Conservation (phyloP, 2,329 filamentous ascomycete species). For the Fonsecaea pedrosoi region DNA sequence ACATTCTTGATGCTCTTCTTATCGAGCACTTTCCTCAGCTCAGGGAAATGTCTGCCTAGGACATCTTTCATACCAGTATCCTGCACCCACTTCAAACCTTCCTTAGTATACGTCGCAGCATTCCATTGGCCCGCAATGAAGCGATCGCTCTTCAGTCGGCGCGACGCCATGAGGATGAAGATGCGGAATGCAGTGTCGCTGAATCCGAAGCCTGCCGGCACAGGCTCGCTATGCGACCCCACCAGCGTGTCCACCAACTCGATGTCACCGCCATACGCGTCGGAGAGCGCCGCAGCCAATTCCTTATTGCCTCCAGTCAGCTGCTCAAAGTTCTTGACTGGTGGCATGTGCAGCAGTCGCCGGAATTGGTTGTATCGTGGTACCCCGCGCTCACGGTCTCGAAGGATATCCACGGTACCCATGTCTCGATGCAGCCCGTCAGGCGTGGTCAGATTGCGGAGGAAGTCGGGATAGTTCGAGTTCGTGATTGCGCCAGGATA, state of each 20-base stretch:
- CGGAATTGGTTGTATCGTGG: conserved; percentile 48
- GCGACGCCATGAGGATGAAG: conserved; percentile 31
- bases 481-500: conserved; percentile 56
- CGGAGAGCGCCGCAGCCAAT: conserved; percentile 48
- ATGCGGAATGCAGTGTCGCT: conserved; percentile 57
- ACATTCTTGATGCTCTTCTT: conserved; percentile 23
- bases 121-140: conserved; percentile 31
- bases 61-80: conserved; percentile 52
- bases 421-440: conserved; percentile 49
- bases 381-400: conserved; percentile 29
- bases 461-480: conserved; percentile 51
- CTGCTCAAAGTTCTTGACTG: conserved; percentile 49
- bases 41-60: conserved; percentile 53
- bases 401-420: conserved; percentile 47
- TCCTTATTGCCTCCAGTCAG: conserved; percentile 49
- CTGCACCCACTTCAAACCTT: conserved; percentile 53
- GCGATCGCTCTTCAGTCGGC: conserved; percentile 28
- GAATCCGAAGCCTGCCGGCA: conserved; percentile 56
- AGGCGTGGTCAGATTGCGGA: conserved; percentile 51
- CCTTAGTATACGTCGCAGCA: conserved; percentile 25
- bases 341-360: conserved; percentile 47
- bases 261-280: conserved; percentile 51
- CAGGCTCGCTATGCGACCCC: conserved; percentile 52
- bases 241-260: conserved; percentile 53
- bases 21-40: conserved; percentile 40